Percentiles rank a stretch among this genome's conserved stretches.
Conservation (phyloP, 2,329 filamentous ascomycete genomes). For the Lachnellula subtilissima region DNA sequence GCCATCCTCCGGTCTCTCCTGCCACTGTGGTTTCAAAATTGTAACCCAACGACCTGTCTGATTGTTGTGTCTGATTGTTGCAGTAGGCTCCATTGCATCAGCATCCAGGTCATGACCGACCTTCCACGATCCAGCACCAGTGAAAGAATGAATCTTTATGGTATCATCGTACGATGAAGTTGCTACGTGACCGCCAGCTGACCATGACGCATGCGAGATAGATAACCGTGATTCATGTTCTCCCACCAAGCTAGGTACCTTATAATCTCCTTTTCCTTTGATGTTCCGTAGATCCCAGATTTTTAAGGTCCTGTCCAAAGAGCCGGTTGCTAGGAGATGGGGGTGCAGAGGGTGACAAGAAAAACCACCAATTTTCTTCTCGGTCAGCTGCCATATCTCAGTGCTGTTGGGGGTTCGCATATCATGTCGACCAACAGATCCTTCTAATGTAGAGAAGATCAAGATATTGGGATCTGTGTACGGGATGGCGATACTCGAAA, state of each 20-base stretch:
- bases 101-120: slow-evolving; percentile 53
- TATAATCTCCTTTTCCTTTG: slow-evolving; percentile 53
- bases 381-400: slow-evolving; percentile 70
- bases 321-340: slow-evolving; percentile 83
- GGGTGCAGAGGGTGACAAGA: slow-evolving; percentile 73
- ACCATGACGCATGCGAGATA: slow-evolving; percentile 91
- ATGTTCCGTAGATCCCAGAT: slow-evolving; percentile 91
- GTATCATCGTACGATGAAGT: slow-evolving; percentile 95
- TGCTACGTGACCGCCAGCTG: slow-evolving; percentile 75
- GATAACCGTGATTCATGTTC: slow-evolving; percentile 79
- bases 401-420: slow-evolving; percentile 56
- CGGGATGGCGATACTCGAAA: slow-evolving; percentile 81
- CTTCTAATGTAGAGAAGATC: slow-evolving; percentile 83
- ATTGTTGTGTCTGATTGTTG: slow-evolving; percentile 79
- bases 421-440: slow-evolving; percentile 77
- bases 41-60: slow-evolving; percentile 95
- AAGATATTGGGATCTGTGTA: slow-evolving; percentile 65
- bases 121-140: slow-evolving; percentile 54
- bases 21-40: slow-evolving; percentile 80
- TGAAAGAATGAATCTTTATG: slow-evolving; percentile 84
- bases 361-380: slow-evolving; percentile 96
- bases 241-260: slow-evolving; percentile 66
- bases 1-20: slow-evolving; percentile 68
- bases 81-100: slow-evolving; percentile 62
- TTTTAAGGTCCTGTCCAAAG: slow-evolving; percentile 81